These are phyloP conservation scores for Globisporangium rhizosaccharum DNA, from an alignment of 352 stramenopile genomes.

Conservation along the genomic window DNA sequence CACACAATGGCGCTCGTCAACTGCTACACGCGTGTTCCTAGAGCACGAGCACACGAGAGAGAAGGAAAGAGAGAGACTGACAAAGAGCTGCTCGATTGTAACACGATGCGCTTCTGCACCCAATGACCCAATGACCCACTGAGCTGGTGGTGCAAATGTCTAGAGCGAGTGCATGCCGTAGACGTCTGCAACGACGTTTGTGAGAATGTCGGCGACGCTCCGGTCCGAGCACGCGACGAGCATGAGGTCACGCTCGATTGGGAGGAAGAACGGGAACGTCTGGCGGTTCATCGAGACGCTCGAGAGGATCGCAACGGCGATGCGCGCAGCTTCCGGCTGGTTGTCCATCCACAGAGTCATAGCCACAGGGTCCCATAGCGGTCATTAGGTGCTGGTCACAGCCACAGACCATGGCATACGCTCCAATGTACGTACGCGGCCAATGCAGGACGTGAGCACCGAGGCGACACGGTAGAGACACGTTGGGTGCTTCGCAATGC, in stretches of 20 bases:
- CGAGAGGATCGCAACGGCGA: slow-evolving; percentile 59
- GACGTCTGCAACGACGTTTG: slow-evolving; percentile 74
- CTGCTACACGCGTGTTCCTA: no score
- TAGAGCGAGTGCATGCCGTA: slow-evolving; percentile 82
- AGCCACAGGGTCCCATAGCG: background rate
- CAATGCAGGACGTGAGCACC: slow-evolving; percentile 62
- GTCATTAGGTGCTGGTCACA: background rate
- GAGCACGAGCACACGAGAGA: no score
- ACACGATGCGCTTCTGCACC: background rate
- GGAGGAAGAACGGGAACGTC: slow-evolving; percentile 72
- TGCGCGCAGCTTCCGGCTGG: slow-evolving; percentile 68
- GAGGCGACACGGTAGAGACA: slow-evolving; percentile 50
- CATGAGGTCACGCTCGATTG: slow-evolving; percentile 74
- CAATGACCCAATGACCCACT: background rate
- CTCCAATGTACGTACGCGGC: slow-evolving; percentile 34
- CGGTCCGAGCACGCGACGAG: slow-evolving; percentile 67
- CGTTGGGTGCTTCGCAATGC: slow-evolving; percentile 58
- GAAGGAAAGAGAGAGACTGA: background rate
- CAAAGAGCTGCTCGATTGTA: background rate
- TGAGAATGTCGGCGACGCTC: slow-evolving; percentile 75
- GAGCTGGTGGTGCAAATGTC: background rate
- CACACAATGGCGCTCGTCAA: background rate
- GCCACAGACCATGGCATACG: background rate
- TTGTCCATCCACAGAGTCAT: slow-evolving; percentile 9
- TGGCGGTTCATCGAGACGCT: slow-evolving; percentile 75